Base-by-base conservation (phyloP, 2,329 filamentous ascomycete genomes). In the Talaromyces albobiverticillius region DNA sequence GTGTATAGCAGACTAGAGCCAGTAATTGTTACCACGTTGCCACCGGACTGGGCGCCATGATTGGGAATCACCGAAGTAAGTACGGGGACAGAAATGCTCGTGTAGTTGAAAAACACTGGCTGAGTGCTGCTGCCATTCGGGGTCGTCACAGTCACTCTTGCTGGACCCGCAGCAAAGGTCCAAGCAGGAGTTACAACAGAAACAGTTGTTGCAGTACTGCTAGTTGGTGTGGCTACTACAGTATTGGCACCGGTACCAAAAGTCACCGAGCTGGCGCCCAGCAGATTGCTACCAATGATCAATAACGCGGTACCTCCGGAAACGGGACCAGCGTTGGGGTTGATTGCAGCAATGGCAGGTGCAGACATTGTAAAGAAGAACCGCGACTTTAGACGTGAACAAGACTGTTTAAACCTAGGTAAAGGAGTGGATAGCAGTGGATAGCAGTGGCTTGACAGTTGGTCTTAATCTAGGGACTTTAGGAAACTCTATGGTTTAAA, bases 1-100 rank as follows among this genome's bases (percentile, higher is more conserved):
- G 46, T 49, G 3, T 40, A 26, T 16, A 38, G 32, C 32, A 49
- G 32, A 26, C 18, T n/a, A 49, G 32, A 25, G 14, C 46, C 46
- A 49, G 46, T 49, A 38, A 49, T 49, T 20, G 32, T 49, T 26
- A 20, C 32, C 46, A 40, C 20, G 32, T 25, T 49, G 20, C 46
- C 46, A 38, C 46, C 46, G 14, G 18, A n/a, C 8, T 25, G 10
- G 10, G 34, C 32, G 22, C 46, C 46, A 49, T 29, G n/a, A 22
- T 16, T 41, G 11, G 46, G 46, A 29, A 2, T 49, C 22, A 49
- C 32, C 16, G 46, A 49, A 36, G 34, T 13, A 25, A 40, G 20
- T 41, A 26, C 22, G 18, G 46, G 46, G 9, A 23, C 3, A 40
- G 22, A 14, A 49, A 49, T 26, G 10, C 14, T 49, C n/a, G 32